Percentiles rank a stretch among this genome's conserved stretches.
Evolutionary conservation across 129 eudicot genomes (phyloP).

Genomic region (Chrysanthemum lavandulifolium): DNA sequence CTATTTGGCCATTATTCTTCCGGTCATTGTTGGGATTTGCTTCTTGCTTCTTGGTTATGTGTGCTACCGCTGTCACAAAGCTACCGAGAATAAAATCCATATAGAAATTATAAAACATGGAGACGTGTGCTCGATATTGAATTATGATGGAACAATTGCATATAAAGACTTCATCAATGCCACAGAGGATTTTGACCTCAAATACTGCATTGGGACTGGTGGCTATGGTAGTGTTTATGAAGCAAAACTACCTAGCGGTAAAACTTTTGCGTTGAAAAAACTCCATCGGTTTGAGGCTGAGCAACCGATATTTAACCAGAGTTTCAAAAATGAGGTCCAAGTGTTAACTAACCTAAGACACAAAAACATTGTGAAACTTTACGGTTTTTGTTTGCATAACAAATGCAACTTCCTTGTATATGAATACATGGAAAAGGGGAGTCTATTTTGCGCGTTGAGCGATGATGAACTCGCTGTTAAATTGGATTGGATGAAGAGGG

Average conservation of each 20-base stretch:
- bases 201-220: conserved; percentile 43
- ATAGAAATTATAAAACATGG: conserved; percentile 9
- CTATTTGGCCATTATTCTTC: conserved; percentile 12
- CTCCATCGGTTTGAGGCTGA: conserved; percentile 28
- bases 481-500: conserved; percentile 42
- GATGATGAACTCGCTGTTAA: conserved; percentile 15
- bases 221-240: conserved; percentile 38
- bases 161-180: conserved; percentile 35
- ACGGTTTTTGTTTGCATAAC: conserved; percentile 38
- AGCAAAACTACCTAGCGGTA: conserved; percentile 30
- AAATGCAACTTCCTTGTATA: conserved; percentile 34
- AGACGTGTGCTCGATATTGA: conserved; percentile 24
- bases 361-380: conserved; percentile 29
- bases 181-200: conserved; percentile 37
- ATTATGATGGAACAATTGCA: conserved; percentile 35
- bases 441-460: conserved; percentile 34
- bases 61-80: not conserved
- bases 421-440: conserved; percentile 42
- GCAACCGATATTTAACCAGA: conserved; percentile 21
- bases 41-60: conserved; percentile 9
- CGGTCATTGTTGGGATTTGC: conserved; percentile 10
- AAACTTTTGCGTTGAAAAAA: conserved; percentile 39
- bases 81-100: not conserved
- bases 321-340: conserved; percentile 35
- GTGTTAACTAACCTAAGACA: conserved; percentile 30